Evolutionary conservation across 352 stramenopile species (phyloP).

Genomic region (Globisporangium uncinulatum): DNA sequence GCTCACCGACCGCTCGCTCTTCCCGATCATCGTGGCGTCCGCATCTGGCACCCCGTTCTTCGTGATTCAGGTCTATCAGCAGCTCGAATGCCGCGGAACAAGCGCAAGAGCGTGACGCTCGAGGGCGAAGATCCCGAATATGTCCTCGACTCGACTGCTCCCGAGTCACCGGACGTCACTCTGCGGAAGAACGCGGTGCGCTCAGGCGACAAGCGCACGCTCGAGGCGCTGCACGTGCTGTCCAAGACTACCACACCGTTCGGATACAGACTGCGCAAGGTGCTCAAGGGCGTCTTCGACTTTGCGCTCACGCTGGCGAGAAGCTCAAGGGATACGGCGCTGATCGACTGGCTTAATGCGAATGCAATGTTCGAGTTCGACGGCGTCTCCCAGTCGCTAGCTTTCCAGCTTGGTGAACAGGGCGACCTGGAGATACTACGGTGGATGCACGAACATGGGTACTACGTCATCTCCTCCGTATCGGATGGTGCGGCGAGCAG

Average conservation of each 20-base stretch:
- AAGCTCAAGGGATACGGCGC: background rate
- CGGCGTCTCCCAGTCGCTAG: no score
- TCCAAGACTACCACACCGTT: background rate
- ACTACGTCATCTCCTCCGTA: background rate
- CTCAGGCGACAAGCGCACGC: background rate
- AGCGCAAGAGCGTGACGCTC: no score
- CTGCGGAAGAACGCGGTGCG: constrained; percentile 1
- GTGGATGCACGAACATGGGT: background rate
- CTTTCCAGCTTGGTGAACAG: background rate
- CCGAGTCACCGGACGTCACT: background rate
- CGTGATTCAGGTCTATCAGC: background rate
- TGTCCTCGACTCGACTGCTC: background rate
- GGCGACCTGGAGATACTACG: background rate
- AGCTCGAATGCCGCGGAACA: background rate
- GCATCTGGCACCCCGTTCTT: background rate
- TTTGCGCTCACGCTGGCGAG: background rate
- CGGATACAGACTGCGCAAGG: background rate
- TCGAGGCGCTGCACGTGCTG: constrained; percentile 4
- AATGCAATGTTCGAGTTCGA: background rate
- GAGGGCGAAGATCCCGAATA: background rate
- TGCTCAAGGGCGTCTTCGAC: background rate
- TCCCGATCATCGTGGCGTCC: background rate
- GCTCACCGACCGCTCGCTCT: background rate
- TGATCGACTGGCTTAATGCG: constrained; percentile 2
- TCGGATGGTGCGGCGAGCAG: constrained; percentile 2